Conservation (phyloP, 2,329 filamentous ascomycete species). For the Tolypocladium cylindrosporum region DNA sequence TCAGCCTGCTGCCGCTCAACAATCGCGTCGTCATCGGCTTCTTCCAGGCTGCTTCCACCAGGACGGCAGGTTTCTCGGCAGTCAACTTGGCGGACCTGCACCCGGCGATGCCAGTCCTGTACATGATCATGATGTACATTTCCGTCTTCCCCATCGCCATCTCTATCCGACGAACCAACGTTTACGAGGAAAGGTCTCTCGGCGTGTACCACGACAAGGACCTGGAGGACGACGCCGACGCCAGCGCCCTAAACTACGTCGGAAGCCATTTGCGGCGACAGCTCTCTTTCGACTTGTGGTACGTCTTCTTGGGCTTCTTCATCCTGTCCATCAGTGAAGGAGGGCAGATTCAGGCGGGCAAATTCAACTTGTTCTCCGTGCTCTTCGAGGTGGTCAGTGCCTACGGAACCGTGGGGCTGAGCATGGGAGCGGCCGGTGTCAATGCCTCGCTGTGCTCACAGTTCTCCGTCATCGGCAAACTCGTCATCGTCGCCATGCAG, state of each 20-base stretch:
- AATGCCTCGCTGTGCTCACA: constrained; percentile 77
- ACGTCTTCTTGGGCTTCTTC: constrained; percentile 87
- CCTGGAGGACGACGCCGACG: constrained; percentile 38
- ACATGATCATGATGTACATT: constrained; percentile 99
- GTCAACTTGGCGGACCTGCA: constrained; percentile 71
- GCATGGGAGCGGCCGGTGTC: constrained; percentile 65
- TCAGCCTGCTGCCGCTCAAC: constrained; percentile 59
- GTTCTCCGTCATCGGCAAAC: constrained; percentile 64
- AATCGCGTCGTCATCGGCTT: constrained; percentile 75
- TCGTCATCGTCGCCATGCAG: constrained; percentile 60
- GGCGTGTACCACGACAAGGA: constrained; percentile 54
- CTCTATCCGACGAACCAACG: constrained; percentile 85
- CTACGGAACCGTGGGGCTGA: constrained; percentile 89
- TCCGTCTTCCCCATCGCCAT: constrained; percentile 96
- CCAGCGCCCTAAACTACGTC: constrained; percentile 68
- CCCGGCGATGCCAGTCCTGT: constrained; percentile 85
- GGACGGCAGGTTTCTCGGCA: constrained; percentile 83
- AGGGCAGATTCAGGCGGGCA: constrained; percentile 46
- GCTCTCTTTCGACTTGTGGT: constrained; percentile 96
- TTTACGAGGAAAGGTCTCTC: constrained; percentile 85
- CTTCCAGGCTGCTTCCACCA: constrained; percentile 82
- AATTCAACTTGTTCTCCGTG: constrained; percentile 59
- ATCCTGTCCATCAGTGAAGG: constrained; percentile 87
- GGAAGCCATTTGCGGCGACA: constrained; percentile 86
- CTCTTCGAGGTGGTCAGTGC: constrained; percentile 85